Evolutionary conservation across 164 flowering plant genomes (phyloP), one percentile per base, ranked within the genome.

Genomic region (Protea cynaroides): DNA sequence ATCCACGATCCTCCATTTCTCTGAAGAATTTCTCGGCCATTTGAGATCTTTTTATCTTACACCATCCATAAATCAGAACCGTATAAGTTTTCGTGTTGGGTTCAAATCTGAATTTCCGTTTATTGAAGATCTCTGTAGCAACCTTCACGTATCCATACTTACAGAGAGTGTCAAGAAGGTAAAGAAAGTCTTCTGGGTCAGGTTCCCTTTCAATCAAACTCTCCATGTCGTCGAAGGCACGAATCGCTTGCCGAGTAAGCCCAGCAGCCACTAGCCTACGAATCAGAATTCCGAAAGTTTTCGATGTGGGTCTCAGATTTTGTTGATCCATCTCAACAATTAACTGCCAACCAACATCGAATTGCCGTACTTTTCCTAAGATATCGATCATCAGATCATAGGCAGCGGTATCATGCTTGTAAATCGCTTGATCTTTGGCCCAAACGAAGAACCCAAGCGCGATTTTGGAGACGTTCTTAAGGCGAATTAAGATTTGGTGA

Each of bases 261-360:
- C 97, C 97, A 0, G 97, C 92, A 8, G 96, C 76, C 23, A 95
- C 74, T 21, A 85, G 65, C 34, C 99, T 69, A 2, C 94, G 80
- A 38, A 88, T 76, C 65, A 95, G 68, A 29, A 86, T 65, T 21
- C 74, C 50, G 59, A 95, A 95, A 19, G 93, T 83, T 12, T 77
- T 49, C 23, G 80, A 58, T 8, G 70, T 66, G 24, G 82, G 85
- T n/a, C 61, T 37, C 4, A 70, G 40, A 19, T 60, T 55, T 3
- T n/a, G 55, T 36, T 78, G 81, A 46, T 84, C 88, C 89, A 92
- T 84, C 52, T 87, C 78, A 14, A 84, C 34, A 53, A 95, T 71
- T 56, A 95, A 80, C 63, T 95, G 89, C 99, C 99, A 89, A 21
- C 82, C 85, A 22, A 78, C 89, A 71, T 95, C 99, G 67, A 88